Evolutionary conservation across 2,329 filamentous ascomycete species (phyloP), one percentile per base, ranked within the genome.

Genomic region (Neofusicoccum laricinum): DNA sequence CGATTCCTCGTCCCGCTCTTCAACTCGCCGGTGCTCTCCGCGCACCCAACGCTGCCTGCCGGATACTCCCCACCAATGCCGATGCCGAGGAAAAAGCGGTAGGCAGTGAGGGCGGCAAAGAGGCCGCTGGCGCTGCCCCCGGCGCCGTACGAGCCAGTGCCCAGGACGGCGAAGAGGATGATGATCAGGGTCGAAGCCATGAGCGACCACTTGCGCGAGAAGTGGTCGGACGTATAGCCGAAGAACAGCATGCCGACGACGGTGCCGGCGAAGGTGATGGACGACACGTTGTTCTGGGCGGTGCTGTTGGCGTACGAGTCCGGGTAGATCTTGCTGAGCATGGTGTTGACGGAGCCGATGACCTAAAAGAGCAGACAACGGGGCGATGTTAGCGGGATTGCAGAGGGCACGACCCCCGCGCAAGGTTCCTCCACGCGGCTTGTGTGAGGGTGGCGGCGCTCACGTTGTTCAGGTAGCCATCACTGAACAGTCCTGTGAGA

Each of bases 391-490:
- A 30, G 25, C n/a, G n/a, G n/a, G n/a, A n/a, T n/a, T n/a, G n/a
- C n/a, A n/a, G n/a, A n/a, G n/a, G n/a, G n/a, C n/a, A n/a, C n/a
- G n/a, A n/a, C n/a, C n/a, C n/a, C n/a, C n/a, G n/a, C n/a, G n/a
- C n/a, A n/a, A n/a, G n/a, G n/a, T n/a, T n/a, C n/a, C n/a, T n/a
- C n/a, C 25, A 53, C 50, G 34, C 32, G 17, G 8, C 6, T 6
- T n/a, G 34, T 12, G 8, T 14, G 7, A 48, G 17, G 19, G 49
- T 40, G 50, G 50, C 10, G 2, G 53, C n/a, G 66, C 70, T 79
- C 69, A 92, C 91, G 72, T 91, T 92, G 78, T 96, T 96, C 73
- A 97, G 86, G 76, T 97, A 97, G 15, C 93, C 93, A 76, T 97
- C 93, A 25, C 90, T 93, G 78, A 97, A 97, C 1, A 97, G 83